Base-by-base conservation (phyloP, 2,329 filamentous ascomycete genomes). In the Colletotrichum sp. region DNA sequence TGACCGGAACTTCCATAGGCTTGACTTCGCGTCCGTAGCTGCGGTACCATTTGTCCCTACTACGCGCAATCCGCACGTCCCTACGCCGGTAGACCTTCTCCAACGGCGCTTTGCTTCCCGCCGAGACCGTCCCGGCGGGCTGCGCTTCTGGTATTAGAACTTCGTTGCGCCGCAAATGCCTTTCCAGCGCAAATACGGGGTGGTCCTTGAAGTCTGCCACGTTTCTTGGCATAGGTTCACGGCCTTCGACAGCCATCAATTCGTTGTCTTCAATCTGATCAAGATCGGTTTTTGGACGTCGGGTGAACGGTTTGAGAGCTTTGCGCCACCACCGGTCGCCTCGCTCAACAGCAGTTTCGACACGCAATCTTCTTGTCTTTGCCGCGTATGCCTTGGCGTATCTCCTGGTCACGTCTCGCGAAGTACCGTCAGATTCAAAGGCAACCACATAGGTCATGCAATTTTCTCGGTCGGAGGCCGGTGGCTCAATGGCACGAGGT, bases 331-430 rank as follows among this genome's bases (percentile, higher is more conserved):
- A 93, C 69, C 80, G 80, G 12, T 85, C 85, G 0, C 86, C 89
- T 12, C 85, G 80, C 78, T 89, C 84, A 86, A 88, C 60, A 82
- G 88, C 83, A 36, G 81, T 83, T 64, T 98, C 97, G 3, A 99
- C 90, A n/a, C 97, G 92, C 74, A 91, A 84, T 78, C 93, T 95
- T 26, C 95, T 91, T 1, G 96, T 98, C 84, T 98, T 98, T 26
- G 96, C 94, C 79, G 96, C 97, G 84, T 94, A 98, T 0, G 94
- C 93, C 83, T 97, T 97, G 2, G 93, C 90, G 81, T 99, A 99
- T 18, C 97, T 92, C 71, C 92, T 90, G 0, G 97, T 99, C 1
- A 99, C 95, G 80, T 99, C 97, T 80, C 91, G 92, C 1, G 92
- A 95, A 16, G 91, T 91, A 4, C 93, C 94, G 78, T 98, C 94